Evolutionary conservation across 2,329 filamentous ascomycete species (phyloP).

Genomic region (Aspergillaceae sp.): DNA sequence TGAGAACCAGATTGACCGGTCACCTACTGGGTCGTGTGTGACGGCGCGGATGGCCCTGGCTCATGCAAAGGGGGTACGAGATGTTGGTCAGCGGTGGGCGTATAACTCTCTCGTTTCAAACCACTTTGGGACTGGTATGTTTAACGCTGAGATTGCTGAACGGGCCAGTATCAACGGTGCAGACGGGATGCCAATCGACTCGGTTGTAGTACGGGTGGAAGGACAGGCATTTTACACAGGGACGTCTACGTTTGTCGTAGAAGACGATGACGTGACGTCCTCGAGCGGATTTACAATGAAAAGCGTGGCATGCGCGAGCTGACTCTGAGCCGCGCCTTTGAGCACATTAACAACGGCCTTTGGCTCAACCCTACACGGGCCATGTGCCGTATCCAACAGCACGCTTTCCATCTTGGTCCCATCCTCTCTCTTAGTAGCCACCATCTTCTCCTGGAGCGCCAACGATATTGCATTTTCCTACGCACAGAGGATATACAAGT

Average conservation of each 20-base stretch:
- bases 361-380: neutral
- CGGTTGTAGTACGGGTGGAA: slow-evolving; percentile 22
- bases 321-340: neutral
- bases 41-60: slow-evolving; percentile 31
- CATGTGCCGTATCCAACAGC: neutral
- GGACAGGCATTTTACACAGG: slow-evolving; percentile 28
- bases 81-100: slow-evolving; percentile 17
- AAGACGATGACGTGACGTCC: slow-evolving; percentile 19
- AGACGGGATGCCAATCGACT: slow-evolving; percentile 1
- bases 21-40: slow-evolving; percentile 32
- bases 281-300: slow-evolving; percentile 14
- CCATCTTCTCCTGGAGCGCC: neutral
- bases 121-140: slow-evolving; percentile 15
- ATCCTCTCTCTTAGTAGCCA: neutral
- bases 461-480: neutral
- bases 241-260: slow-evolving; percentile 19
- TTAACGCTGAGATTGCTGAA: slow-evolving; percentile 17
- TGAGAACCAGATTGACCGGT: slow-evolving; percentile 41
- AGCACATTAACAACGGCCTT: neutral
- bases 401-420: neutral
- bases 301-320: neutral
- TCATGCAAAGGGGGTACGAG: slow-evolving; percentile 20
- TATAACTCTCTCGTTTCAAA: slow-evolving; percentile 33
- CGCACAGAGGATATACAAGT: neutral
- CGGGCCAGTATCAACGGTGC: slow-evolving; percentile 2